Percentiles rank a stretch among this genome's conserved stretches.
Conservation (phyloP, 1,139 yeast genomes). For the Yarrowia galli region DNA sequence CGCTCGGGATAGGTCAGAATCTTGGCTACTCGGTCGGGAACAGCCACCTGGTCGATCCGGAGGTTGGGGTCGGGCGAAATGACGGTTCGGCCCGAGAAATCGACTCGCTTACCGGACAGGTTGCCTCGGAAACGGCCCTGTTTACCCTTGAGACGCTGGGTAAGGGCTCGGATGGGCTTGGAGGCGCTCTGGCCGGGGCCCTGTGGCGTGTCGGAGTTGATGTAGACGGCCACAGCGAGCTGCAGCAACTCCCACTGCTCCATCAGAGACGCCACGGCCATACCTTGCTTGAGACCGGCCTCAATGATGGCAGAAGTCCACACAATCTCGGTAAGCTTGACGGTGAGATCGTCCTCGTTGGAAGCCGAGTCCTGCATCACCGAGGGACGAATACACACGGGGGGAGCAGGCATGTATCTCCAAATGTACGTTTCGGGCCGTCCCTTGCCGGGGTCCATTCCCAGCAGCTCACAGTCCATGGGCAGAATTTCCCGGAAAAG, state of each 20-base stretch:
- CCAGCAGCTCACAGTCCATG: conserved; percentile 88
- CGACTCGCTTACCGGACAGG: conserved; percentile 97
- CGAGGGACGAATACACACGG: conserved; percentile 97
- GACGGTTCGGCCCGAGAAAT: conserved; percentile 97
- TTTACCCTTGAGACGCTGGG: conserved; percentile 97
- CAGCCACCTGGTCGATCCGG: conserved; percentile 95
- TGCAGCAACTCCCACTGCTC: conserved; percentile 99
- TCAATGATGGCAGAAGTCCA: conserved; percentile 93
- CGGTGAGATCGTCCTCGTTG: conserved; percentile 97
- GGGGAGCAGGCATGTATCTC: conserved; percentile 98
- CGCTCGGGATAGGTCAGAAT: conserved; percentile 95
- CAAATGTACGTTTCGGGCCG: conserved; percentile 97
- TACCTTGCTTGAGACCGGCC: conserved; percentile 95
- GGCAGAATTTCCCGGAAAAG: conserved; percentile 86
- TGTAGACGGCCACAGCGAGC: conserved; percentile 94
- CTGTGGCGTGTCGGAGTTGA: conserved; percentile 84
- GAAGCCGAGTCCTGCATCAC: conserved; percentile 94
- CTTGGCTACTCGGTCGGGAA: conserved; percentile 96
- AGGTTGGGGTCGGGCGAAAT: conserved; percentile 98
- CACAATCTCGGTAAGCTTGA: conserved; percentile 92
- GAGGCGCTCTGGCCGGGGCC: conserved; percentile 59
- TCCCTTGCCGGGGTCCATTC: conserved; percentile 86
- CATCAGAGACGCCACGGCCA: conserved; percentile 89
- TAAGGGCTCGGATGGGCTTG: conserved; percentile 91
- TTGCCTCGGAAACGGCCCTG: conserved; percentile 99